Base-by-base conservation (phyloP, 768 basidiomycete species). In the Suillus plorans region DNA sequence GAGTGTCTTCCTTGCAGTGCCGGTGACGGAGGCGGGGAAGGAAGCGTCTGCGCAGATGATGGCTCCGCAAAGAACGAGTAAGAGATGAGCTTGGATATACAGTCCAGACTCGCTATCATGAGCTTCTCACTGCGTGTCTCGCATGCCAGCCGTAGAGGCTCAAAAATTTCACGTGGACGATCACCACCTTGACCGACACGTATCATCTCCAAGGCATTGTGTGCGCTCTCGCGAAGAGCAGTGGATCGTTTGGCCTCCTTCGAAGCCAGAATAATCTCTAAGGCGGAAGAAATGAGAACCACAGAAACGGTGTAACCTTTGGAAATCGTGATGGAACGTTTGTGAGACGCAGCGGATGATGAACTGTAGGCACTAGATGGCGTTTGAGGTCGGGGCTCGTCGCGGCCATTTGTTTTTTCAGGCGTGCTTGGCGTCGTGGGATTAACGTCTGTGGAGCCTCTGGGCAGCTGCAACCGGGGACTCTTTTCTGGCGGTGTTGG, bases 91-190 rank as follows among this genome's bases (percentile, higher is more conserved):
- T 99, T 99, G 63, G 95, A 94, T 66, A 98, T 95, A 72, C 97
- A 96, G 77, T 99, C 97, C 75, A 99, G 81, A 70, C 96, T 97
- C 20, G 95, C 93, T 73, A 97, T 94, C 90, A 95, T 93, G 41
- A 99, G 85, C 69, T 94, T 94, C 74, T 98, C 95, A 67, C 84
- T 92, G 60, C 89, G 86, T 5, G 96, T 98, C 81, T 99, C 97
- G 79, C 97, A 99, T 10, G 97, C 97, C 61, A 99, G 82, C 58
- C 94, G 88, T 62, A 99, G 83, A n/a, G 97, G 96, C 71, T 97
- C 94, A 72, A 99, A 94, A 60, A 99, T 92, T 72, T 95, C 91
- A 64, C 93, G 84, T 45, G 94, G 94, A 60, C 77, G 81, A 72
- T 90, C 90, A 31, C 88, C 89, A 28, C 88, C 94, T 71, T 88